Evolutionary conservation across 1,139 yeast genomes (phyloP).

Genomic region (Yamadazyma mexicana): DNA sequence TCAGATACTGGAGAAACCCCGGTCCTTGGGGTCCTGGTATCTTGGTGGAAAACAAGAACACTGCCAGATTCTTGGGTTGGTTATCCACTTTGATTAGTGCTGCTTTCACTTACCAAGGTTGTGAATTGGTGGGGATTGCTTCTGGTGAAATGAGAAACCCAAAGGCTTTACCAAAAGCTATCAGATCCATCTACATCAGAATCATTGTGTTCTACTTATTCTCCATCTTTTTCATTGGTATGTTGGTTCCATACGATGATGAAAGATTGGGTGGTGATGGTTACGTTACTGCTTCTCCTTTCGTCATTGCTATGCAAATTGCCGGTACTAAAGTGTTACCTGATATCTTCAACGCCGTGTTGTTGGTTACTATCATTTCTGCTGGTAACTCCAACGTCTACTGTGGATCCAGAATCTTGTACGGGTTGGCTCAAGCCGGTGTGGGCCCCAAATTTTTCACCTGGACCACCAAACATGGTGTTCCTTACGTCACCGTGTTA

Average conservation of each 20-base stretch:
- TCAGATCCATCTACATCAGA: constrained; percentile 78
- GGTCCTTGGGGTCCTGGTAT: constrained; percentile 81
- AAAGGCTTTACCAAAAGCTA: constrained; percentile 80
- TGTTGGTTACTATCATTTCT: constrained; percentile 65
- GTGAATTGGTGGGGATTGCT: constrained; percentile 82
- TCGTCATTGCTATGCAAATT: constrained; percentile 58
- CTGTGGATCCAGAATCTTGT: constrained; percentile 72
- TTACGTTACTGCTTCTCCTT: constrained; percentile 51
- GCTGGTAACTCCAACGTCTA: constrained; percentile 84
- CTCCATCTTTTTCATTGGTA: constrained; percentile 77
- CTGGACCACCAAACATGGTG: constrained; percentile 59
- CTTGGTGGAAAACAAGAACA: constrained; percentile 41
- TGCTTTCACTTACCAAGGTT: constrained; percentile 80
- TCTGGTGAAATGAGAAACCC: constrained; percentile 91
- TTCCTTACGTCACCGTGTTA: constrained; percentile 61
- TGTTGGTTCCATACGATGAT: constrained; percentile 79
- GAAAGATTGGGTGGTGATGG: constrained; percentile 31
- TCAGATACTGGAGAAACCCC: constrained; percentile 90
- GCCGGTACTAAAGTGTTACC: constrained; percentile 72
- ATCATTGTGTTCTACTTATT: constrained; percentile 79
- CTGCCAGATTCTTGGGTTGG: constrained; percentile 68
- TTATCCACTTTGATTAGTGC: constrained; percentile 61
- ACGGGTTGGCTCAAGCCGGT: constrained; percentile 61
- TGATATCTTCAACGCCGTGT: constrained; percentile 74
- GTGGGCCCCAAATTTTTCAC: constrained; percentile 61